Evolutionary conservation across 1,284 basidiomycete species (phyloP).

Genomic region (Heterobasidion irregulare): DNA sequence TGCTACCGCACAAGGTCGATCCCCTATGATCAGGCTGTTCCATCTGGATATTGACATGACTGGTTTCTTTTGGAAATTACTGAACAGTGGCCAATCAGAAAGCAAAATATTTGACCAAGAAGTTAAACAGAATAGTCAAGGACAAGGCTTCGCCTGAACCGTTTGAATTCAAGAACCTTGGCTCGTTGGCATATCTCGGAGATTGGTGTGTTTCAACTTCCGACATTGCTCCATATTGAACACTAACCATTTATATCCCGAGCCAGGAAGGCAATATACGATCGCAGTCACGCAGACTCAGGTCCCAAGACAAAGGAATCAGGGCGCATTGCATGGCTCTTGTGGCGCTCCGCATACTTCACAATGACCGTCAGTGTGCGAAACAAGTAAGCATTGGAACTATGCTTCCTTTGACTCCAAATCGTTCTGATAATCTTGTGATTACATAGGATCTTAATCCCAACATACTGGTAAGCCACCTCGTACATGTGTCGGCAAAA

Average conservation of each 20-base stretch:
- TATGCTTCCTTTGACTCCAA: neutral
- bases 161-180: conserved; percentile 67
- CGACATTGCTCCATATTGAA: neutral
- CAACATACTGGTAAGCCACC: conserved; percentile 56
- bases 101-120: conserved; percentile 64
- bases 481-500: neutral
- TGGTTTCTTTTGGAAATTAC: conserved; percentile 3
- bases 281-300: conserved; percentile 43
- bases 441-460: conserved; percentile 52
- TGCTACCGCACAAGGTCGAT: conserved; percentile 69
- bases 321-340: conserved; percentile 68
- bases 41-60: conserved; percentile 1
- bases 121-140: conserved; percentile 54
- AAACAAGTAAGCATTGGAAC: conserved; percentile 41
- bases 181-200: conserved; percentile 78
- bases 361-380: conserved; percentile 69
- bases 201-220: conserved; percentile 41
- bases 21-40: conserved; percentile 1
- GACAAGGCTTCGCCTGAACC: conserved; percentile 30
- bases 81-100: conserved; percentile 71
- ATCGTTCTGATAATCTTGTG: neutral
- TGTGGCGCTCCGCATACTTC: conserved; percentile 78
- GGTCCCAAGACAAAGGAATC: conserved; percentile 58
- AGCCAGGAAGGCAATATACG: conserved; percentile 69
- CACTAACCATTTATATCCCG: neutral